Conservation (phyloP, 192 early-diverging fungal species). For the Dissophora ornata region DNA sequence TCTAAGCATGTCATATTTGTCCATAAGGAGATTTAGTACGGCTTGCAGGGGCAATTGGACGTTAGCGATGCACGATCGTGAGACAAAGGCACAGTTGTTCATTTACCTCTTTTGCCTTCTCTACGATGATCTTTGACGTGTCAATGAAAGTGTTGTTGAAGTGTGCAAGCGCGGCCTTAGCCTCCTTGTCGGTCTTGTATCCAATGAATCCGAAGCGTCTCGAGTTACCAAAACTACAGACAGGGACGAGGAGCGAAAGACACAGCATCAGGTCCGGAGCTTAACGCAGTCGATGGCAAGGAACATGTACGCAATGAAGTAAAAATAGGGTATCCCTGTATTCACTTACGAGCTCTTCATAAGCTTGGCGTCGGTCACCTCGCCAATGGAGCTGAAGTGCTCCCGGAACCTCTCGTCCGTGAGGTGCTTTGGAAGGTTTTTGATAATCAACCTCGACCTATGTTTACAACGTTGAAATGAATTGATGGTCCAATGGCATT, state of each 20-base stretch:
- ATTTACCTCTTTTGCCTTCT: conserved; percentile 83
- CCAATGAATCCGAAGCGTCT: conserved; percentile 95
- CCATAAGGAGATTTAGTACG: no score
- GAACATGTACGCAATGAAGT: no score
- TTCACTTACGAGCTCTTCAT: conserved; percentile 83
- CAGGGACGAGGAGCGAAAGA: no score
- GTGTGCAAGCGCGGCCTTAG: conserved; percentile 80
- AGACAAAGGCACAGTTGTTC: no score
- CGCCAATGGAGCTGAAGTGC: conserved; percentile 86
- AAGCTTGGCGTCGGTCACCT: conserved; percentile 94
- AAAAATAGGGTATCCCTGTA: no score
- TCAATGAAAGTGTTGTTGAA: conserved; percentile 95
- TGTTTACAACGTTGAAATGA: no score
- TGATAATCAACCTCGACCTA: conserved; percentile 87
- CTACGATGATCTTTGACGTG: conserved; percentile 89
- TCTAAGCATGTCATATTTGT: no score
- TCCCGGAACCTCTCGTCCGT: conserved; percentile 85
- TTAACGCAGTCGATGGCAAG: no score
- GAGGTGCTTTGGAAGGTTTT: conserved; percentile 95
- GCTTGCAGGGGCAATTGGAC: no score
- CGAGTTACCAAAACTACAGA: conserved; percentile 75
- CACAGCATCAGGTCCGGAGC: no score
- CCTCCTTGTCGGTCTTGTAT: conserved; percentile 88
- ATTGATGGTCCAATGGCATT: background rate
- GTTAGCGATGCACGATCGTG: no score